Percentiles rank a stretch among this genome's conserved stretches.
Evolutionary conservation across 441 rosid species (phyloP).

Genomic region (Arabidopsis hybrid): DNA sequence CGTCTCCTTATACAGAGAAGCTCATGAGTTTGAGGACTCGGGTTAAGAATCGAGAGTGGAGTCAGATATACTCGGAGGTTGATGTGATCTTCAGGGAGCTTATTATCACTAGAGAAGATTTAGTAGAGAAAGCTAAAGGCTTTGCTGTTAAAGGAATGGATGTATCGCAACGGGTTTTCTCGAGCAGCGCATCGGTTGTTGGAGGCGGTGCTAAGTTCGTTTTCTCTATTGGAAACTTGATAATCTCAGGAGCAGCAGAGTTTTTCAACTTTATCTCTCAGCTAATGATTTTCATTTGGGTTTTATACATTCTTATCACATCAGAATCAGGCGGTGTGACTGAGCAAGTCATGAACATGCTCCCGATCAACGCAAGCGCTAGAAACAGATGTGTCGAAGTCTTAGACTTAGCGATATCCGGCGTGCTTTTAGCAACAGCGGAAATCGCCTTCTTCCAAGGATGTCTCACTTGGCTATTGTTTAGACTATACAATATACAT

Average conservation of each 20-base stretch:
- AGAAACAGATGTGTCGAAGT: conserved; percentile 85
- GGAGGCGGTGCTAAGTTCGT: conserved; percentile 76
- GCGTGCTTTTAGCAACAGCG: conserved; percentile 93
- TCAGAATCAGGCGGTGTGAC: conserved; percentile 98
- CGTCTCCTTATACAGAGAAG: conserved; percentile 79
- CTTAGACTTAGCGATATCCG: conserved; percentile 82
- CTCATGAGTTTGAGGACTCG: conserved; percentile 69
- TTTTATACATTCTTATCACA: conserved; percentile 83
- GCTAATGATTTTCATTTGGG: conserved; percentile 84
- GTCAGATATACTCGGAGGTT: conserved; percentile 77
- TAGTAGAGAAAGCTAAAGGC: conserved; percentile 85
- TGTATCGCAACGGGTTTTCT: conserved; percentile 70
- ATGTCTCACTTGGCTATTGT: conserved; percentile 94
- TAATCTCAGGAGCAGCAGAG: conserved; percentile 90
- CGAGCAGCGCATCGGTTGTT: conserved; percentile 78
- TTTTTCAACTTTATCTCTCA: conserved; percentile 89
- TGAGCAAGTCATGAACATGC: conserved; percentile 85
- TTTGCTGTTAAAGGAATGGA: conserved; percentile 83
- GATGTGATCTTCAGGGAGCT: conserved; percentile 80
- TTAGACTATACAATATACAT: conserved; percentile 81
- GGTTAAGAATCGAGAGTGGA: conserved; percentile 70
- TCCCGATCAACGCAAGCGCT: conserved; percentile 69
- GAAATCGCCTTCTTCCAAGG: conserved; percentile 94
- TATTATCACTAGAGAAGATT: conserved; percentile 78
- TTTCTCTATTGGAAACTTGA: conserved; percentile 68